Evolutionary conservation across 1,139 yeast genomes (phyloP).

Genomic region (Pichia sp.): DNA sequence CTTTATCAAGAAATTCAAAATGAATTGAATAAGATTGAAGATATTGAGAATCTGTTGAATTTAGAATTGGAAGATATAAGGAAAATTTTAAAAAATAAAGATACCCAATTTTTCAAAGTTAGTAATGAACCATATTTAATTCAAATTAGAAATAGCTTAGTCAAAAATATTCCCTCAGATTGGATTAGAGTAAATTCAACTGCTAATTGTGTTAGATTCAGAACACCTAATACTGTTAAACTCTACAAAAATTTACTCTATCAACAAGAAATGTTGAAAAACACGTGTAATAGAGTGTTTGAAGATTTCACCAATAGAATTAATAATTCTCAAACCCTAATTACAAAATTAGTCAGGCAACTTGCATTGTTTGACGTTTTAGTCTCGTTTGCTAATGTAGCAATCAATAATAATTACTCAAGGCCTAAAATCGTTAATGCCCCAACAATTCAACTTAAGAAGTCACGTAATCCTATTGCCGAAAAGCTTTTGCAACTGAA

Average conservation of each 20-base stretch:
- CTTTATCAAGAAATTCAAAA: slow-evolving; percentile 34
- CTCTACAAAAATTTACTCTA: slow-evolving; percentile 52
- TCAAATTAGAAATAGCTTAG: slow-evolving; percentile 60
- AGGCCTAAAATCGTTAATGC: slow-evolving; percentile 51
- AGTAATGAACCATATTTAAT: slow-evolving; percentile 63
- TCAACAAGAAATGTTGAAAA: slow-evolving; percentile 51
- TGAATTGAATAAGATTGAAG: slow-evolving; percentile 37
- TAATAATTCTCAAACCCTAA: slow-evolving; percentile 41
- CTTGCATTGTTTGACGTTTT: slow-evolving; percentile 69
- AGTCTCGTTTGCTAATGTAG: slow-evolving; percentile 58
- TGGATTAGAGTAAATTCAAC: slow-evolving; percentile 79
- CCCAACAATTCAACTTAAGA: slow-evolving; percentile 44
- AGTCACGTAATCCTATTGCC: slow-evolving; percentile 76
- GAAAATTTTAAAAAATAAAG: slow-evolving; percentile 46
- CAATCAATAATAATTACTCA: slow-evolving; percentile 38
- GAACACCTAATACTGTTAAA: slow-evolving; percentile 50
- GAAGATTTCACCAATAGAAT: slow-evolving; percentile 42
- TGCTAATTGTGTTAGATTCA: slow-evolving; percentile 59
- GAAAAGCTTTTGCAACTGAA: slow-evolving; percentile 34
- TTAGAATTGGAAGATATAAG: slow-evolving; percentile 45
- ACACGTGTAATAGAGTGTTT: slow-evolving; percentile 53
- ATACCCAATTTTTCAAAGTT: slow-evolving; percentile 48
- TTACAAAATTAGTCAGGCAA: slow-evolving; percentile 43
- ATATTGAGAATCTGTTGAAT: slow-evolving; percentile 36
- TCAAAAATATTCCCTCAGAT: slow-evolving; percentile 52